phyloP scores from a whole-genome alignment of 805 yeast species.

The Ogataea parapolymorpha region DNA sequence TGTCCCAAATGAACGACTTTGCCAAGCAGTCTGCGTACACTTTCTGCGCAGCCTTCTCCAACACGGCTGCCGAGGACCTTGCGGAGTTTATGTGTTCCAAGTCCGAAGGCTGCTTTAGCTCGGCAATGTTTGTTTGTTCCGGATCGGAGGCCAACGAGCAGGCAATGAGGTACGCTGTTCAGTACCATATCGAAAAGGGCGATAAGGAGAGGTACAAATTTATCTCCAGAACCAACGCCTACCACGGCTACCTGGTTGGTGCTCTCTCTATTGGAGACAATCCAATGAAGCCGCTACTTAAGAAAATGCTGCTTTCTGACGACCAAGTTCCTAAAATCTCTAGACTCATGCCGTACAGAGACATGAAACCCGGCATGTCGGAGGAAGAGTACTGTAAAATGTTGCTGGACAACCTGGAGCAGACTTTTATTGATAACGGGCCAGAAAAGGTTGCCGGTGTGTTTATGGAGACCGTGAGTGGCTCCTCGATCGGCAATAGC shows the following conservation, averaged over 20 bases:
- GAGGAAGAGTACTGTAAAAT: conserved; percentile 37
- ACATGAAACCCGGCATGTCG: conserved; percentile 33
- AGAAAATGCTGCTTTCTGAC: conserved; percentile 24
- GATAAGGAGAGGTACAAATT: conserved; percentile 37
- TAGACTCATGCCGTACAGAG: conserved; percentile 35
- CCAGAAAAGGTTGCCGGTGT: conserved; percentile 43
- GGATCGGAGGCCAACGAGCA: conserved; percentile 81
- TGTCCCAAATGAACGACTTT: conserved; percentile 17
- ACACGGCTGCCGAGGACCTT: conserved; percentile 39
- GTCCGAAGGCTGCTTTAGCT: conserved; percentile 34
- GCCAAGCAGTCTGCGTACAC: conserved; percentile 38
- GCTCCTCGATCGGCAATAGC: conserved; percentile 44
- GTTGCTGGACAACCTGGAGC: conserved; percentile 39
- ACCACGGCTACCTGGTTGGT: conserved; percentile 47
- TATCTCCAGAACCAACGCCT: conserved; percentile 39
- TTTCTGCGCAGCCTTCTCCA: conserved; percentile 30
- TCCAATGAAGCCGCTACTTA: conserved; percentile 32
- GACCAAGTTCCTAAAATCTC: conserved; percentile 29
- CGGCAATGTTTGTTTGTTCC: conserved; percentile 51
- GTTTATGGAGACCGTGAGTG: conserved; percentile 43
- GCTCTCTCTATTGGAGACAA: conserved; percentile 40
- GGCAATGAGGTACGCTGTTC: conserved; percentile 62
- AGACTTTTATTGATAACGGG: conserved; percentile 36
- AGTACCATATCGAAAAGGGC: conserved; percentile 41
- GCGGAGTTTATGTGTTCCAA: conserved; percentile 39